Evolutionary conservation across 768 basidiomycete species (phyloP), one percentile per base, ranked within the genome.

Genomic region (Rhizopogon vesiculosus): DNA sequence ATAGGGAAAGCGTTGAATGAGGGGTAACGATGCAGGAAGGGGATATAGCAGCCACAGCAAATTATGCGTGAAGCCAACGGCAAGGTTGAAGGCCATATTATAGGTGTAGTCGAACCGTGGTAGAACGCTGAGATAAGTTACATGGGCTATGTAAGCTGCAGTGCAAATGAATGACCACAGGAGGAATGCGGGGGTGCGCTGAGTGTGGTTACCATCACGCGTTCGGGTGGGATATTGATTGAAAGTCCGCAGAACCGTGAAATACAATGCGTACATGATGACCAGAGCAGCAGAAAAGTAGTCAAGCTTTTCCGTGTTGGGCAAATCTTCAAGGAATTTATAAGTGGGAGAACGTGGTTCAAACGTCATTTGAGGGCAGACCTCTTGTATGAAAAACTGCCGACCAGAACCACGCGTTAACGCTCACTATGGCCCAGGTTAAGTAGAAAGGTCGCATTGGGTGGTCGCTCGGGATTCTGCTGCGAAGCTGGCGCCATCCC

Each of bases 381-480:
- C 94, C 93, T 82, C 97, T 79, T 0, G 88, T 91, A 66, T 99
- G 97, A 64, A 98, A 99, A 3, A 98, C 78, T 1, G 85, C 71
- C 2, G 90, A 93, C 92, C 93, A 95, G 31, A 90, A 63, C 96
- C 96, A 99, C 1, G 93, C 87, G 62, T 96, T 95, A 59, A 93
- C 75, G 65, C 88, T 91, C 40, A 85, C 73, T 56, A 80, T 69
- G 0, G 86, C 82, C 80, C 87, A 93, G 0, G 68, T 57, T 41
- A 84, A 58, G 69, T 91, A 93, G 61, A 84, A 90, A 0, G 59
- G 54, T 62, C 78, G 81, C 84, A 92, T 86, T 0, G 89, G 87
- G 65, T 93, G 88, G 2, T 64, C 68, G 2, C 66, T 62, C 0
- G 86, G 76, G 3, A 93, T 61, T 39, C 65, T 72, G 42, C 66